Base-by-base conservation (phyloP, 108 stramenopile genomes). In the Cafeteria roenbergensis region DNA sequence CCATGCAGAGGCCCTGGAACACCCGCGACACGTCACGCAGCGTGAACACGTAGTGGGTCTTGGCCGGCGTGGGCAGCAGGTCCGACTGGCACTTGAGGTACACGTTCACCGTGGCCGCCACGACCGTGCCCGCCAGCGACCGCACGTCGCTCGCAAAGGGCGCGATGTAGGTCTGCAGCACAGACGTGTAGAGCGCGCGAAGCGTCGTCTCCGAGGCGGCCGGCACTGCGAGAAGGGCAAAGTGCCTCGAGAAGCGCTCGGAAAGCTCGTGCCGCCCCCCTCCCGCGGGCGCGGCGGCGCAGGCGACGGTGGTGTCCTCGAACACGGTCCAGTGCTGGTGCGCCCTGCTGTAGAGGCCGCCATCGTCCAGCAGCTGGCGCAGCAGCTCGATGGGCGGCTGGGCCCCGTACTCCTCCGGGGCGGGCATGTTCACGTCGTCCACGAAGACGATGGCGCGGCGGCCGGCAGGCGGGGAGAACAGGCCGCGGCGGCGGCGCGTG, bases 401-500 rank as follows among this genome's bases (percentile, higher is more conserved):
- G 14, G 80, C 80, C 34, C 80, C 80, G 50, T 81, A 81, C 68
- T 68, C 72, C 70, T 81, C 80, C 9, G 66, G 38, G 20, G 68
- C 62, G 0, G 81, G 81, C 81, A 82, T 81, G 62, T 82, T 82
- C 37, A 82, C 73, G 59, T 82, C 82, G 51, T 82, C 82, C 2
- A 81, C 78, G 53, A 81, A 83, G 31, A 82, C 50, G 0, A 82
- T 62, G 57, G 74, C 79, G 30, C 61, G 52, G 54, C 78, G 75
- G 26, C 81, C 81, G 4, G 77, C 79, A 8, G 70, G 38, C 20
- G 82, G 78, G 0, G 76, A 77, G 34, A 81, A 76, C 8, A 80
- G 67, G 20, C 80, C 80, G 37, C 82, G 80, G 33, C 79, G 57
- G 0, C 76, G 73, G 51, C 81, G 81, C 65, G 78, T 79, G 29